Evolutionary conservation across 352 stramenopile genomes (phyloP).

Genomic region (Aphanomyces invadans): DNA sequence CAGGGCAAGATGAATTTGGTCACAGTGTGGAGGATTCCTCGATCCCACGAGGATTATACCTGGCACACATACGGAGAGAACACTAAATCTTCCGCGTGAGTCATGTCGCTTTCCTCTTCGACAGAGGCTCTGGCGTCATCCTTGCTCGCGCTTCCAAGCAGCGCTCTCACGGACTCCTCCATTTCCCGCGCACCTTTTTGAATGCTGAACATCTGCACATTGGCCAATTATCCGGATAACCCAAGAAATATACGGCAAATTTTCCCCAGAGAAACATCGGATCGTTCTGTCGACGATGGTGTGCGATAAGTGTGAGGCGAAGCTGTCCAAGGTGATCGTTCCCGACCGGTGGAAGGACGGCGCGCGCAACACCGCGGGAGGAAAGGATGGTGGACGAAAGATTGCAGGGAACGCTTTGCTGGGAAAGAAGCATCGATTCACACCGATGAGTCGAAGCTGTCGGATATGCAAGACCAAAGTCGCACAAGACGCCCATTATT

Average conservation of each 20-base stretch:
- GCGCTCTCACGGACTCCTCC: no score
- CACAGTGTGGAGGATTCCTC: neutral
- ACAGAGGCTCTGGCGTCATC: neutral
- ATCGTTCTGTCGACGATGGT: constrained; percentile 36
- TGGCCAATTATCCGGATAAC: neutral
- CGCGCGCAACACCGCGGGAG: constrained; percentile 46
- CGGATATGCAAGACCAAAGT: constrained; percentile 58
- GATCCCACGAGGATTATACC: neutral
- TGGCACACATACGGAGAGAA: constrained; percentile 23
- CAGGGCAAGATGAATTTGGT: no score
- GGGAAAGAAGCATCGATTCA: constrained; percentile 44
- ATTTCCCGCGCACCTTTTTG: neutral
- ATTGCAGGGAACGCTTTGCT: constrained; percentile 39
- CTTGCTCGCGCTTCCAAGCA: neutral
- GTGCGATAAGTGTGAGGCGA: constrained; percentile 66
- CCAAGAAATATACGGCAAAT: neutral
- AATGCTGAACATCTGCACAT: no score
- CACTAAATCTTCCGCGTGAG: constrained; percentile 19
- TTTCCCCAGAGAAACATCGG: neutral
- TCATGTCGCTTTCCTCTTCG: neutral
- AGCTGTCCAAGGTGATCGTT: constrained; percentile 68
- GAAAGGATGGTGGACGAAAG: constrained; percentile 42
- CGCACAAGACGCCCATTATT: constrained; percentile 52
- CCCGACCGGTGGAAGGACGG: constrained; percentile 69
- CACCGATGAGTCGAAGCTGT: constrained; percentile 44